Percentiles rank a stretch among this genome's conserved stretches.
These are phyloP conservation scores for Coemansia sp. DNA, from an alignment of 192 early-diverging fungal species.

Conservation along the genomic window DNA sequence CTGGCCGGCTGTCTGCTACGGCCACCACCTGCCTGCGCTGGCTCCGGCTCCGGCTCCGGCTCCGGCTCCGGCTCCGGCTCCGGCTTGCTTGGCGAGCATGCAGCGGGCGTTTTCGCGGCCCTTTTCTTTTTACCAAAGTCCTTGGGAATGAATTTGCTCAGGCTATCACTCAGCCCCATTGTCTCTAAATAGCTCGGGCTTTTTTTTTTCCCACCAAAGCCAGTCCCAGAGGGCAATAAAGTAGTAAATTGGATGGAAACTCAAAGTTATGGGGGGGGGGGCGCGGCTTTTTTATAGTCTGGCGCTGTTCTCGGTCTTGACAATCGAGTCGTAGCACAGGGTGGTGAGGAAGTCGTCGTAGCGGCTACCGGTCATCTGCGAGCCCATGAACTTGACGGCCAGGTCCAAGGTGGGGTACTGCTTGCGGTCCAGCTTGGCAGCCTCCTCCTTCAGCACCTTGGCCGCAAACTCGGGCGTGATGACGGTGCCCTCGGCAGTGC, in stretches of 20 bases:
- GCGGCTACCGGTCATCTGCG: constrained; percentile 75
- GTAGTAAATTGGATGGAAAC: too few species aligned
- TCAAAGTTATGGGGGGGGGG: too few species aligned
- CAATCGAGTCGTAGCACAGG: constrained; percentile 88
- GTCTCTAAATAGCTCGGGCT: too few species aligned
- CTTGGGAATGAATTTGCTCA: constrained; percentile 49
- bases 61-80: too few species aligned
- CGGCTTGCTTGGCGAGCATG: too few species aligned
- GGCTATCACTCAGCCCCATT: constrained; percentile 45
- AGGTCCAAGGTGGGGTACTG: constrained; percentile 47
- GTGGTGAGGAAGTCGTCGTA: constrained; percentile 95
- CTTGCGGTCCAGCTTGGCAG: constrained; percentile 64
- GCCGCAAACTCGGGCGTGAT: constrained; percentile 77
- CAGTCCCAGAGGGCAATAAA: too few species aligned
- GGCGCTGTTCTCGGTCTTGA: constrained; percentile 41
- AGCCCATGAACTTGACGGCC: constrained; percentile 62
- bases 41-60: too few species aligned
- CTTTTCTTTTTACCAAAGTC: constrained; percentile 55
- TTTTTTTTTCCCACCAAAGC: too few species aligned
- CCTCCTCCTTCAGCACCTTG: constrained; percentile 87
- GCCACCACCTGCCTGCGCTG: too few species aligned
- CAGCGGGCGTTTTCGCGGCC: too few species aligned
- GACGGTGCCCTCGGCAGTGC: constrained; percentile 75
- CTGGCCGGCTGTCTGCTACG: too few species aligned
- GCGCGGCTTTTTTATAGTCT: constrained; percentile 39